A percentile compares a stretch with the other conserved stretches of the same genome.
Evolutionary conservation across 371 early-diverging fungal species (phyloP).

Genomic region (Smittium culicis): DNA sequence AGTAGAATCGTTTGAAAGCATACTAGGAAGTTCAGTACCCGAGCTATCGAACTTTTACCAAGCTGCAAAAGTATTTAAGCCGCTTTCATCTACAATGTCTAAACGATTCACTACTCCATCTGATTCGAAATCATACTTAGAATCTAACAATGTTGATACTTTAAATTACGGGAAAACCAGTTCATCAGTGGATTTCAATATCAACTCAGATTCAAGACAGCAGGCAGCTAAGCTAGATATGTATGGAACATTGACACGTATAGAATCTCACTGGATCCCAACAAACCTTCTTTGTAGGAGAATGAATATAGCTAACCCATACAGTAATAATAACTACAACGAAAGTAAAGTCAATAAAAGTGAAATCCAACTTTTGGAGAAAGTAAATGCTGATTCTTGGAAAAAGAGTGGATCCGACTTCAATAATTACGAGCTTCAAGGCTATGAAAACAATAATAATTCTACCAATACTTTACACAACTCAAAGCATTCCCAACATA

Average conservation of each 20-base stretch:
- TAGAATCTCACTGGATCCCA: conserved; percentile 46
- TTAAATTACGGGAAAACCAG: neutral
- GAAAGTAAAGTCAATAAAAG: neutral
- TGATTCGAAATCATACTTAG: conserved; percentile 12
- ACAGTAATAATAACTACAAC: conserved; percentile 38
- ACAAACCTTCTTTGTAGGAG: conserved; percentile 60
- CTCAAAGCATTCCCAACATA: too few species aligned
- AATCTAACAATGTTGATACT: conserved; percentile 4
- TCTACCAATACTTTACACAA: too few species aligned
- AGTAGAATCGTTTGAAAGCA: conserved; percentile 28
- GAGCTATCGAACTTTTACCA: conserved; percentile 67
- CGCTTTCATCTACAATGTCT: conserved; percentile 60
- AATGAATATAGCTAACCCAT: conserved; percentile 65
- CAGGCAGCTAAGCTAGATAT: conserved; percentile 54
- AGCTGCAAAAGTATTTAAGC: conserved; percentile 67
- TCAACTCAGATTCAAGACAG: neutral
- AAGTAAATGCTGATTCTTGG: too few species aligned
- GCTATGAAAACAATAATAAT: too few species aligned
- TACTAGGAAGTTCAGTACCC: conserved; percentile 34
- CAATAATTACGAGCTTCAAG: too few species aligned
- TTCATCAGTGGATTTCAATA: neutral
- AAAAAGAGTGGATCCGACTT: too few species aligned
- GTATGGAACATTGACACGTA: conserved; percentile 63
- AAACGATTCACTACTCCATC: conserved; percentile 57
- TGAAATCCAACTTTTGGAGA: neutral